Conservation (phyloP, 2,329 filamentous ascomycete genomes). For the Lecanicillium sp. region DNA sequence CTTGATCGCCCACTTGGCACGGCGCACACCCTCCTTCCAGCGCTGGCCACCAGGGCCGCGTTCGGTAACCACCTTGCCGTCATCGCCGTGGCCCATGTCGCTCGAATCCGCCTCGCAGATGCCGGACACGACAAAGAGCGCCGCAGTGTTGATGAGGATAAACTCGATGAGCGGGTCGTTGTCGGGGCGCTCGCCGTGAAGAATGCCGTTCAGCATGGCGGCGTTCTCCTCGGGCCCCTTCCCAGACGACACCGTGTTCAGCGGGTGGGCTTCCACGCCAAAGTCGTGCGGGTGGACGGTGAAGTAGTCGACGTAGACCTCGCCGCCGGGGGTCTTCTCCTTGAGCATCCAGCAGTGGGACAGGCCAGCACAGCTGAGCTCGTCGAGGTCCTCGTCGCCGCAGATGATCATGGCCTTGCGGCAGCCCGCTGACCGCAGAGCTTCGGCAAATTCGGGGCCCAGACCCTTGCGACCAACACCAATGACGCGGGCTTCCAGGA, state of each 20-base stretch:
- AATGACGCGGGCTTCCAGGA: conserved; percentile 84
- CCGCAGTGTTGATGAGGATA: conserved; percentile 88
- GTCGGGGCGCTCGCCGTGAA: conserved; percentile 62
- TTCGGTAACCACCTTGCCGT: conserved; percentile 73
- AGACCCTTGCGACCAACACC: conserved; percentile 85
- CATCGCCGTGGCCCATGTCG: conserved; percentile 71
- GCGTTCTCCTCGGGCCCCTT: conserved; percentile 86
- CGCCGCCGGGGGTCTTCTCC: conserved; percentile 31
- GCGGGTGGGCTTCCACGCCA: conserved; percentile 66
- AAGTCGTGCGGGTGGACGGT: conserved; percentile 77
- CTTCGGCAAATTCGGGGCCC: conserved; percentile 82
- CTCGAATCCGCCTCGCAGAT: conserved; percentile 78
- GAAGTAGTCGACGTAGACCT: conserved; percentile 64
- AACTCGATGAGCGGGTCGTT: conserved; percentile 88
- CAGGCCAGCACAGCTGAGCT: conserved; percentile 82
- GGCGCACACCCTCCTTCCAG: conserved; percentile 91
- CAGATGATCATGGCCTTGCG: conserved; percentile 87
- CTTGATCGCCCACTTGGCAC: conserved; percentile 80
- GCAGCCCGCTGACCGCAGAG: conserved; percentile 66
- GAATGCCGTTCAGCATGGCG: conserved; percentile 67
- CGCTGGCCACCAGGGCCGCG: conserved; percentile 76
- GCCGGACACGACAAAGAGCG: conserved; percentile 77
- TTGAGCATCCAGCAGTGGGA: conserved; percentile 84
- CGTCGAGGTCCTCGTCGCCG: conserved; percentile 89
- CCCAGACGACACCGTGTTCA: conserved; percentile 73